Evolutionary conservation across 2,329 filamentous ascomycete species (phyloP).

Genomic region (Rutstroemia sp.): DNA sequence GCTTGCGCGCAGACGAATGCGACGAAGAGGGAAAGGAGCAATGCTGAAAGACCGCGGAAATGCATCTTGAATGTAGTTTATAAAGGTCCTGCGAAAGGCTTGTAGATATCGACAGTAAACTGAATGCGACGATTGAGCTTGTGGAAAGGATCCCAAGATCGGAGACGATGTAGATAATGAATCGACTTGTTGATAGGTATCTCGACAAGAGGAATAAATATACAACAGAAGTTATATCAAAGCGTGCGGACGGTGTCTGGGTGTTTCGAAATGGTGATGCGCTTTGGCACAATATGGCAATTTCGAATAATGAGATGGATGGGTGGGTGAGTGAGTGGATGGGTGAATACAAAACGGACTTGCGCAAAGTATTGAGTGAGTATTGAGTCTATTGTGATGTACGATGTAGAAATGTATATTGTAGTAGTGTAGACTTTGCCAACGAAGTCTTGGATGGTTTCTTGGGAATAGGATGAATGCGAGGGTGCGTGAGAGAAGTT

Average conservation of each 20-base stretch:
- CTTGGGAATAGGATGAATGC: not conserved
- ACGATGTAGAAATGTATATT: not conserved
- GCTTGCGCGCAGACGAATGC: conserved; percentile 4
- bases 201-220: not conserved
- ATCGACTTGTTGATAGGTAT: not conserved
- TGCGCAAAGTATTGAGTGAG: not conserved
- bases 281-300: not conserved
- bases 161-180: not conserved
- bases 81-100: no score
- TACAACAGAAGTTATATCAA: conserved; percentile 3
- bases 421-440: conserved; percentile 6
- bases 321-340: not conserved
- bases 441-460: conserved; percentile 5
- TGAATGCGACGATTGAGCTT: not conserved
- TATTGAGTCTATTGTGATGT: not conserved
- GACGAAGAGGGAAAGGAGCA: conserved; percentile 5
- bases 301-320: not conserved
- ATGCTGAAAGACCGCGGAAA: conserved; percentile 2
- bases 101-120: not conserved
- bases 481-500: not conserved
- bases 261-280: not conserved
- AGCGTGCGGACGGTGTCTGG: not conserved
- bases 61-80: conserved; percentile 4
- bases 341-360: not conserved
- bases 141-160: not conserved